Base-by-base conservation (phyloP, 306 rosid genomes). In the Lagenaria siceraria region DNA sequence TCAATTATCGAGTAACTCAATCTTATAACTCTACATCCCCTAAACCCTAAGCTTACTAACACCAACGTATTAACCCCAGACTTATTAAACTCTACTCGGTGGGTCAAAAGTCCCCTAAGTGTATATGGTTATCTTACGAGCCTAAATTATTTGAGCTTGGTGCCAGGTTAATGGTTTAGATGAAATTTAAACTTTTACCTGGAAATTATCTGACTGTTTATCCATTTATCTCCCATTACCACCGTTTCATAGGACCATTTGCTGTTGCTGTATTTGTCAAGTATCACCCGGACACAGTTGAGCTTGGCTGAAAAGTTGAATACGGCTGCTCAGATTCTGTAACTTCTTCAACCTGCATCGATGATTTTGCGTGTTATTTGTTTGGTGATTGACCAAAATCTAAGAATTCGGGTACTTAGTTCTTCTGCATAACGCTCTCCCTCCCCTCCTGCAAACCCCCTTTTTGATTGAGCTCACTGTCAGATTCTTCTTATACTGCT, bases 241-340 rank as follows among this genome's bases (percentile, higher is more conserved):
- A 33, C 15, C 7, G 1, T 2, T 31, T 46, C 22, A 36, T 88
- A 93, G 98, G 98, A 93, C 83, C 87, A 91, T 77, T 78, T 93
- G 96, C 89, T 93, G 72, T 82, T 87, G 88, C 82, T 93, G 54
- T 93, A 93, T 83, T 83, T 93, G 78, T 91, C 98, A 25, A 93
- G 97, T 82, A 89, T 93, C 82, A 90, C 98, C 53, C 86, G 98
- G 84, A 91, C 98, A 63, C 92, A 90, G 79, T 89, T 93, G 59
- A 77, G 90, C 85, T 81, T 91, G 78, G 98, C 97, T 4, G 98
- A 93, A 76, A 94, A 91, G 82, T 82, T 94, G 90, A 94, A 91
- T 87, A 91, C 98, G 0, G 97, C 98, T 53, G 98, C 98, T 38
- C 97, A 94, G 84, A 82, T 91, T 81, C 90, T 94, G 93, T 94